A percentile compares a stretch with the other conserved stretches of the same genome.
Conservation (phyloP, 192 early-diverging fungal genomes). For the Piromyces sp. region DNA sequence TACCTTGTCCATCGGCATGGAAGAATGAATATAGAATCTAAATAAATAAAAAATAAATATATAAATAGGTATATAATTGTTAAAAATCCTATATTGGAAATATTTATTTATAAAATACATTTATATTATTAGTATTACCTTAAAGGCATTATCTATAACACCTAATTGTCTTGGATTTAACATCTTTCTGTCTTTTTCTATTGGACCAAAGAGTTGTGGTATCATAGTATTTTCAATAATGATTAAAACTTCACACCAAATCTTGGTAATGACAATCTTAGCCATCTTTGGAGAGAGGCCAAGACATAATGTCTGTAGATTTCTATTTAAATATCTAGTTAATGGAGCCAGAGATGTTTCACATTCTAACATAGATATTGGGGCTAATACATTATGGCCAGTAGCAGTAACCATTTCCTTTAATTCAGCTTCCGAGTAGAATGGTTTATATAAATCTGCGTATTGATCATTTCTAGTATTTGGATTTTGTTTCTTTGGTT, state of each 20-base stretch:
- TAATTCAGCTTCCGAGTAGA: not conserved
- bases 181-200: conserved; percentile 19
- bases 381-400: not conserved
- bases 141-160: conserved; percentile 13
- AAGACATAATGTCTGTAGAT: conserved; percentile 43
- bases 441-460: not conserved
- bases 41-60: not conserved
- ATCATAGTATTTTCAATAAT: conserved; percentile 49
- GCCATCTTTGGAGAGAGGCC: conserved; percentile 47
- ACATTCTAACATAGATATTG: conserved; percentile 23
- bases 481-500: not conserved
- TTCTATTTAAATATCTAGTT: conserved; percentile 57
- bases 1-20: conserved; percentile 24
- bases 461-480: not conserved
- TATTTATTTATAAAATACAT: too few relatives aligned
- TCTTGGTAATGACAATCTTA: conserved; percentile 38
- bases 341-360: conserved; percentile 48
- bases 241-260: conserved; percentile 57
- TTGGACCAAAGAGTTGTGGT: conserved; percentile 38
- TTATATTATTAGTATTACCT: too few relatives aligned
- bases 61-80: too few relatives aligned
- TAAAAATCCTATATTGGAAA: too few relatives aligned
- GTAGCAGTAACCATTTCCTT: not conserved
- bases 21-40: conserved; percentile 25
- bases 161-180: conserved; percentile 26